Evolutionary conservation across 2,329 filamentous ascomycete species (phyloP).

Genomic region (Dothideomycetes sp.): DNA sequence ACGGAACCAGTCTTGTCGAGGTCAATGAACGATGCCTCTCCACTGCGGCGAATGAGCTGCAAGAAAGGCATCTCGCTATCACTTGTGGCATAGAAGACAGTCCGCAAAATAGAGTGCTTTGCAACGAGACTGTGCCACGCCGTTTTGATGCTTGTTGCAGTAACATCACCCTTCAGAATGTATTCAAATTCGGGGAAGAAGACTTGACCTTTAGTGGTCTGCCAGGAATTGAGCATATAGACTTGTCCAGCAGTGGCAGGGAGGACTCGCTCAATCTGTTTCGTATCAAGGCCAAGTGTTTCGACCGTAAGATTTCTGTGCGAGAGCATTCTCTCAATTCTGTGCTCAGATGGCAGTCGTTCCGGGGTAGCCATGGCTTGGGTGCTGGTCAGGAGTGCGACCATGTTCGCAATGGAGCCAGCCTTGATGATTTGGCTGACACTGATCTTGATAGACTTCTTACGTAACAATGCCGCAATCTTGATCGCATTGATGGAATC

Average conservation of each 20-base stretch:
- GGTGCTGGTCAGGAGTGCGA: slow-evolving; percentile 22
- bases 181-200: slow-evolving; percentile 70
- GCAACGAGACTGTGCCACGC: slow-evolving; percentile 53
- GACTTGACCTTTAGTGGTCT: slow-evolving; percentile 50
- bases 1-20: slow-evolving; percentile 11
- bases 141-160: slow-evolving; percentile 31
- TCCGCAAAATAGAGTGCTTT: slow-evolving; percentile 56
- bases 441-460: slow-evolving; percentile 47
- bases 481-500: slow-evolving; percentile 92
- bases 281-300: slow-evolving; percentile 25
- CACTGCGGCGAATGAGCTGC: slow-evolving; percentile 47
- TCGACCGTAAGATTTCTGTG: slow-evolving; percentile 5
- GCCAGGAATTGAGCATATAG: slow-evolving; percentile 72
- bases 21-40: slow-evolving; percentile 19
- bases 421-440: slow-evolving; percentile 63
- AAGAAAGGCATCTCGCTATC: slow-evolving; percentile 42
- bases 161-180: slow-evolving; percentile 31
- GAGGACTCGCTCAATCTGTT: slow-evolving; percentile 45
- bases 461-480: slow-evolving; percentile 59
- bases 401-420: slow-evolving; percentile 55
- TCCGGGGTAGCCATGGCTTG: not conserved
- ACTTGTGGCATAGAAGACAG: slow-evolving; percentile 47
- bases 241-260: slow-evolving; percentile 68
- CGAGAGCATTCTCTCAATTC: slow-evolving; percentile 10
- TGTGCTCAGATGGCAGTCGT: not conserved